Conservation (phyloP, 2,329 filamentous ascomycete genomes). For the Ophiostoma sp. region DNA sequence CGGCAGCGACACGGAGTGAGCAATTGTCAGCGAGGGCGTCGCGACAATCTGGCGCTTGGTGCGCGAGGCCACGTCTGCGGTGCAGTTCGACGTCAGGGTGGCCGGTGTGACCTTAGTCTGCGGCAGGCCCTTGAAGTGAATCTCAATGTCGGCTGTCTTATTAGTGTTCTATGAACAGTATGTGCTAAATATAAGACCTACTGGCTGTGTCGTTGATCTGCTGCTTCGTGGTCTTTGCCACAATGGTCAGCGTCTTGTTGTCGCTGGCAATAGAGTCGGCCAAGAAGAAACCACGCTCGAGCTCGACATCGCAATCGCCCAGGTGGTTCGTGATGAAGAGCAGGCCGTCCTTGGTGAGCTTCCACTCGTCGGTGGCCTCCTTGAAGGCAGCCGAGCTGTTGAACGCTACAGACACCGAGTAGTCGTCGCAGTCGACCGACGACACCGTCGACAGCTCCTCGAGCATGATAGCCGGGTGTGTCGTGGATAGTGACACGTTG, state of each 20-base stretch:
- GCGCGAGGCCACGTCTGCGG: neutral
- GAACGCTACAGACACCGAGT: constrained; percentile 31
- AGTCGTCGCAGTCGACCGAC: constrained; percentile 31
- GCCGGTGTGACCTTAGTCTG: neutral
- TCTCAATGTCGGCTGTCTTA: neutral
- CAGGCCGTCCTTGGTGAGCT: constrained; percentile 25
- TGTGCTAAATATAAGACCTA: neutral
- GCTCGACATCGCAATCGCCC: constrained; percentile 38
- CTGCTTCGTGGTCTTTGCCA: constrained; percentile 32
- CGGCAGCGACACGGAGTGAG: neutral
- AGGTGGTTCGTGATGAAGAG: constrained; percentile 41
- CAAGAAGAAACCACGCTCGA: constrained; percentile 39
- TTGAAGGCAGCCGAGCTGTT: constrained; percentile 29
- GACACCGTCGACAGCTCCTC: constrained; percentile 32
- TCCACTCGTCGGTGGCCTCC: constrained; percentile 29
- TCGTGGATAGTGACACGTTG: constrained; percentile 30
- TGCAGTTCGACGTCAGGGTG: neutral
- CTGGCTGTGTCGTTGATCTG: constrained; percentile 17
- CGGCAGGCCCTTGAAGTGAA: constrained; percentile 3
- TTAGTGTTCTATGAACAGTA: neutral
- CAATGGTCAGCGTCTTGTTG: constrained; percentile 30
- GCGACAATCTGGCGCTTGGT: neutral
- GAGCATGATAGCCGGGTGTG: constrained; percentile 32
- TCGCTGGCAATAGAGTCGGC: constrained; percentile 32
- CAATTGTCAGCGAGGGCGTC: constrained; percentile 4